A percentile compares a stretch with the other conserved stretches of the same genome.
Evolutionary conservation across 768 basidiomycete species (phyloP).

Genomic region (Termitomyces sp.): DNA sequence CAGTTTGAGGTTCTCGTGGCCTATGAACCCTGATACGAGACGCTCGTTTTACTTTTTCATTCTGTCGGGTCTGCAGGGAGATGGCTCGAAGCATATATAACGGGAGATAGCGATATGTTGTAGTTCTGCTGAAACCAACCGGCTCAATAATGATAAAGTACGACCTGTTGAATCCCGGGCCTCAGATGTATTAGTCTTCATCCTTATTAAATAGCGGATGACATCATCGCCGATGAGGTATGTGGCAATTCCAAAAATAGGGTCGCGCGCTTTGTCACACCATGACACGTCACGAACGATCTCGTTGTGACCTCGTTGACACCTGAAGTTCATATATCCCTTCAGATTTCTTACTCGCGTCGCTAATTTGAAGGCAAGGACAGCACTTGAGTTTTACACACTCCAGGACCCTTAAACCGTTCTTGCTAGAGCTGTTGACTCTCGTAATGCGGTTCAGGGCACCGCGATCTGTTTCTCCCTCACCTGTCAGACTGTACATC

Average conservation of each 20-base stretch:
- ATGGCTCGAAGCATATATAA: too few species aligned
- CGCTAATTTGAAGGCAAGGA: background rate
- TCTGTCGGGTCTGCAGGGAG: too few species aligned
- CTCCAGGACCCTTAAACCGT: background rate
- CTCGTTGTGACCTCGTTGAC: background rate
- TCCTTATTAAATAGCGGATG: background rate
- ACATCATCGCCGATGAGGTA: background rate
- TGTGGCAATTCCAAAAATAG: background rate
- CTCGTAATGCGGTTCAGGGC: conserved; percentile 46
- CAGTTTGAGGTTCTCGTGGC: too few species aligned
- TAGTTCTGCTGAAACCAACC: background rate
- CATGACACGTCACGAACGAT: background rate
- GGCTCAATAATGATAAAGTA: too few species aligned
- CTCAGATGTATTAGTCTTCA: too few species aligned
- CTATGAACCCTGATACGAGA: too few species aligned
- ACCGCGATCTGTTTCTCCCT: conserved; percentile 19
- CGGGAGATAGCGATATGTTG: too few species aligned
- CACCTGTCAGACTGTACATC: conserved; percentile 11
- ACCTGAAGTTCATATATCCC: background rate
- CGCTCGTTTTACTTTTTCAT: too few species aligned
- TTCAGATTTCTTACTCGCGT: background rate
- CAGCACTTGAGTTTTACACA: background rate
- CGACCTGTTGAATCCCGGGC: too few species aligned
- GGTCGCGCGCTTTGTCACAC: background rate
- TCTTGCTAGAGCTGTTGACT: background rate